These are phyloP conservation scores for Aphanomyces invadans DNA, from an alignment of 352 stramenopile species.

Conservation along the genomic window DNA sequence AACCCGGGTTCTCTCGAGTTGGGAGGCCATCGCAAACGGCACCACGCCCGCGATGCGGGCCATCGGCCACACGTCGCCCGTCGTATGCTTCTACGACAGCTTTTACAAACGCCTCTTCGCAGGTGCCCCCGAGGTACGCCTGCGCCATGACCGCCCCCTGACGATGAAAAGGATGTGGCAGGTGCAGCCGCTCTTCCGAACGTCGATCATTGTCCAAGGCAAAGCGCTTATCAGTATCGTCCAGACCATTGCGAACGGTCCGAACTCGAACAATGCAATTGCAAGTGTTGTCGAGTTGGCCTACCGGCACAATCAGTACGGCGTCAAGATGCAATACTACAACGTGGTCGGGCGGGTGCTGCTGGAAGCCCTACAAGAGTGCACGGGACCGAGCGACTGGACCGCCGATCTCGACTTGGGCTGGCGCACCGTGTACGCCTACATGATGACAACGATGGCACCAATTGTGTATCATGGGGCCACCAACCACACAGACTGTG, in stretches of 20 bases:
- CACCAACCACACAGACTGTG: not conserved
- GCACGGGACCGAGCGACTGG: conserved; percentile 25
- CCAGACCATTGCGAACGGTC: conserved; percentile 33
- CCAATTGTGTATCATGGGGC: conserved; percentile 18
- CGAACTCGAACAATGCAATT: conserved; percentile 31
- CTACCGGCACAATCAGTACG: conserved; percentile 35
- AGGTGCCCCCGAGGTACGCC: conserved; percentile 26
- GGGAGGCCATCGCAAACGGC: conserved; percentile 9
- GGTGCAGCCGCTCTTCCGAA: conserved; percentile 34
- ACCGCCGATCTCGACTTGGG: conserved; percentile 28
- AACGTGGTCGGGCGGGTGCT: conserved; percentile 32
- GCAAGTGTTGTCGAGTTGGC: conserved; percentile 27
- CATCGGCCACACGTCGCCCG: conserved; percentile 20
- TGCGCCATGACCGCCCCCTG: not conserved
- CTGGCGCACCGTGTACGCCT: conserved; percentile 30
- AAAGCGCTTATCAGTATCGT: conserved; percentile 38
- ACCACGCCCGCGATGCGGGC: conserved; percentile 13
- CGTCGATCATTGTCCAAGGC: conserved; percentile 37
- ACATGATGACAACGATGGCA: conserved; percentile 20
- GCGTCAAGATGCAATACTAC: conserved; percentile 35
- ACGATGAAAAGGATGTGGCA: no score
- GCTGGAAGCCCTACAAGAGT: conserved; percentile 30
- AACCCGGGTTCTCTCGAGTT: not conserved
- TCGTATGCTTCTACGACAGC: conserved; percentile 35
- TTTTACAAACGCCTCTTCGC: conserved; percentile 40